These are phyloP conservation scores for Neurospora discreta DNA, from an alignment of 495 filamentous ascomycete species.

Conservation along the genomic window DNA sequence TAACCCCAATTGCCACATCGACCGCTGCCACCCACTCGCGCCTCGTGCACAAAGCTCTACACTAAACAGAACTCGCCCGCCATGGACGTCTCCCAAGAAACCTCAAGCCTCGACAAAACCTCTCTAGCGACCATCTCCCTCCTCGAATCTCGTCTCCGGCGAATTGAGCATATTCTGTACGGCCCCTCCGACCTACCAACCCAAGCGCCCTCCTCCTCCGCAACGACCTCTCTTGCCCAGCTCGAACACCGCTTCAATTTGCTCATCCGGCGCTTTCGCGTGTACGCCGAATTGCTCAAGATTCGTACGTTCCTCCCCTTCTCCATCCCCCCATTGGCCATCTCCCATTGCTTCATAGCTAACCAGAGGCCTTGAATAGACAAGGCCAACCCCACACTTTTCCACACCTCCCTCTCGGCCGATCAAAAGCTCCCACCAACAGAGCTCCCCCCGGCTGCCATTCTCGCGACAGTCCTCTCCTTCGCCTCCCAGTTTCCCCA, in stretches of 20 bases:
- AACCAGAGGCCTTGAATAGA: constrained; percentile 18
- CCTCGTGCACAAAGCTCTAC: no score
- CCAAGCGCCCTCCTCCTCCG: constrained; percentile 30
- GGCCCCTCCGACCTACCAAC: constrained; percentile 34
- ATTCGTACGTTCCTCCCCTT: constrained; percentile 26
- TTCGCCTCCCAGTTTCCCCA: constrained; percentile 63
- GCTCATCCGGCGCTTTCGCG: constrained; percentile 28
- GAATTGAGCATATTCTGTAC: constrained; percentile 64
- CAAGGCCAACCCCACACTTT: constrained; percentile 35
- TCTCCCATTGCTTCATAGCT: neutral
- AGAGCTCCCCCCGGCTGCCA: constrained; percentile 29
- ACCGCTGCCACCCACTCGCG: no score
- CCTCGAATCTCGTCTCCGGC: constrained; percentile 63
- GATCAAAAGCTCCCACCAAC: constrained; percentile 24
- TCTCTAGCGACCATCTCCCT: constrained; percentile 57
- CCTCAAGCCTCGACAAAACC: constrained; percentile 33
- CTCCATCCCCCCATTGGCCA: no score
- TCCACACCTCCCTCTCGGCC: constrained; percentile 19
- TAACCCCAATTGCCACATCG: neutral
- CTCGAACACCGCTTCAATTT: constrained; percentile 47
- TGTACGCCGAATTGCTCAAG: constrained; percentile 38
- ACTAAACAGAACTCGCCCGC: neutral
- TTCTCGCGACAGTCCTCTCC: constrained; percentile 61
- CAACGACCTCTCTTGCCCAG: constrained; percentile 43
- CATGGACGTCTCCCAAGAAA: neutral